Conservation (phyloP, 2,329 filamentous ascomycete genomes). For the Herpotrichia juniperi region DNA sequence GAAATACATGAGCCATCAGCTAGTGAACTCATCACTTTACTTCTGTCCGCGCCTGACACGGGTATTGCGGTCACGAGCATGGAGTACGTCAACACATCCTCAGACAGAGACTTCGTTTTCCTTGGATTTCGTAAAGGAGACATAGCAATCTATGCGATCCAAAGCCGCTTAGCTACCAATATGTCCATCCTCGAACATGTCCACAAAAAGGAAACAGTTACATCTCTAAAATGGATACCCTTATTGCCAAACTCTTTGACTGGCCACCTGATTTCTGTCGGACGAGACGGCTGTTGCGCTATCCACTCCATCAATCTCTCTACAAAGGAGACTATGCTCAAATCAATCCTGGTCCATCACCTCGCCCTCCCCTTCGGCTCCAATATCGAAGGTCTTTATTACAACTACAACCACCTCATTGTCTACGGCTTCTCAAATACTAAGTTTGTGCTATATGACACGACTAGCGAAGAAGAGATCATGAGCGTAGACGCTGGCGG, state of each 20-base stretch:
- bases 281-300: constrained; percentile 77
- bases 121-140: constrained; percentile 64
- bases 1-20: constrained; percentile 2
- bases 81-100: constrained; percentile 29
- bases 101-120: constrained; percentile 43
- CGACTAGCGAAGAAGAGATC: constrained; percentile 71
- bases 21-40: constrained; percentile 13
- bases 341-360: constrained; percentile 64
- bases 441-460: constrained; percentile 82
- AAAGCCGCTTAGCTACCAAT: not conserved
- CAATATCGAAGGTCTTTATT: constrained; percentile 75
- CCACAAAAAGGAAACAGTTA: constrained; percentile 70
- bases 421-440: constrained; percentile 83
- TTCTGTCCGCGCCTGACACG: constrained; percentile 38
- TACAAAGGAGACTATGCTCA: constrained; percentile 15
- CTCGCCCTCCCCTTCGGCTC: constrained; percentile 73
- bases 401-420: constrained; percentile 62
- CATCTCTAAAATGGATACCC: constrained; percentile 58
- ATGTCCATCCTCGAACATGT: constrained; percentile 28
- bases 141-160: constrained; percentile 55
- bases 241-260: constrained; percentile 41
- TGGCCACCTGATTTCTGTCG: constrained; percentile 70
- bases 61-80: constrained; percentile 61
- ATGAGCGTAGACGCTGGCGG: constrained; percentile 82
- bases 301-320: constrained; percentile 58